Conservation (phyloP, 148 eudicot genomes). For the Hydrangea macrophylla region DNA sequence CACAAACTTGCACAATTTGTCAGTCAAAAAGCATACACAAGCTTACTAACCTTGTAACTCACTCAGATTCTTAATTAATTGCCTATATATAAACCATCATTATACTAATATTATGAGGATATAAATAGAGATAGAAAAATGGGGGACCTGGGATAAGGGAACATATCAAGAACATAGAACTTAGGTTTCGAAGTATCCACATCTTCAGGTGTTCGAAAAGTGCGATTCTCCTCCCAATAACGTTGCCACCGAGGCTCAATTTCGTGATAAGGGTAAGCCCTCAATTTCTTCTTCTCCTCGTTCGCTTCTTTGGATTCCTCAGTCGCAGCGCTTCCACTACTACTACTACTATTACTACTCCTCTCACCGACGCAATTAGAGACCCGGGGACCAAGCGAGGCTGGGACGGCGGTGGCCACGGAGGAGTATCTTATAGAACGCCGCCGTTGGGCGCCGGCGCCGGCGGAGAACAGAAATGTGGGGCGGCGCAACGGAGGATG, state of each 20-base stretch:
- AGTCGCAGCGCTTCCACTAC: constrained; percentile 1
- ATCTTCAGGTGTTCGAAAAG: constrained; percentile 82
- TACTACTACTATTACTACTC: constrained; percentile 7
- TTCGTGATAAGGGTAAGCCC: constrained; percentile 78
- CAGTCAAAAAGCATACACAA: too few relatives aligned
- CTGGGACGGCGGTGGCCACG: background rate
- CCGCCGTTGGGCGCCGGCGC: background rate
- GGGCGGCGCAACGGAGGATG: constrained; percentile 14
- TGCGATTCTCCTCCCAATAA: constrained; percentile 79
- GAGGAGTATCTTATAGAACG: background rate
- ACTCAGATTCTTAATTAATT: too few relatives aligned
- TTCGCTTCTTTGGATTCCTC: background rate
- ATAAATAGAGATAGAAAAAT: background rate
- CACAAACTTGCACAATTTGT: too few relatives aligned
- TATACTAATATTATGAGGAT: background rate
- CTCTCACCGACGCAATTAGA: too few relatives aligned
- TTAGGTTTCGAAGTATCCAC: constrained; percentile 88
- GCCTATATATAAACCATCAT: too few relatives aligned
- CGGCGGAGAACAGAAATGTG: constrained; percentile 8
- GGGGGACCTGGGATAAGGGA: constrained; percentile 88
- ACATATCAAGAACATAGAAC: constrained; percentile 97
- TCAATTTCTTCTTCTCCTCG: constrained; percentile 21
- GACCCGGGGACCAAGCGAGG: constrained; percentile 5
- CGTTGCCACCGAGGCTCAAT: constrained; percentile 88
- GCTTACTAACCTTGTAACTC: too few relatives aligned